phyloP scores from a whole-genome alignment of 768 basidiomycete genomes.

The Phanerochaete carnosa region DNA sequence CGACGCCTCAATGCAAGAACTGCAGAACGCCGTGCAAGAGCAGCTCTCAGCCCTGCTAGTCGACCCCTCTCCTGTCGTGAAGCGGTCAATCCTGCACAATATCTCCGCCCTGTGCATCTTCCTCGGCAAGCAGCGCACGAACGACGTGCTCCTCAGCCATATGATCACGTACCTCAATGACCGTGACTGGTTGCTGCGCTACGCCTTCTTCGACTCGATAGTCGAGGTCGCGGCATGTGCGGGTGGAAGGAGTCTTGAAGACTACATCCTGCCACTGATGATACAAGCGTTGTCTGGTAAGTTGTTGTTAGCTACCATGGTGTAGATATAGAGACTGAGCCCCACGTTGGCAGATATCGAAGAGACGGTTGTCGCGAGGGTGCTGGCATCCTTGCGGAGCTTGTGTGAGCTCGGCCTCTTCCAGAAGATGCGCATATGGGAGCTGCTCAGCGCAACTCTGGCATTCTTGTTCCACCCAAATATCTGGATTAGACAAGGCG shows the following conservation, averaged over 20 bases:
- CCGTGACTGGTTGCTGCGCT: slow-evolving; percentile 86
- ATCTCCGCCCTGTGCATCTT: slow-evolving; percentile 91
- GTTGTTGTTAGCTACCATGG: neutral
- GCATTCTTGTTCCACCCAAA: slow-evolving; percentile 96
- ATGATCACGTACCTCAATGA: slow-evolving; percentile 86
- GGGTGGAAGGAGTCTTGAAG: slow-evolving; percentile 86
- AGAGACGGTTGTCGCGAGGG: slow-evolving; percentile 89
- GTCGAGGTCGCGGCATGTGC: slow-evolving; percentile 95
- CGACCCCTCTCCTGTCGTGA: slow-evolving; percentile 86
- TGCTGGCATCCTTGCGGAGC: slow-evolving; percentile 82
- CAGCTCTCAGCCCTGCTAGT: slow-evolving; percentile 83
- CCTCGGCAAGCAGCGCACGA: slow-evolving; percentile 88
- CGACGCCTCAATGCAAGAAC: slow-evolving; percentile 80
- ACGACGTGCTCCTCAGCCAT: slow-evolving; percentile 90
- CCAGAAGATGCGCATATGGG: slow-evolving; percentile 96
- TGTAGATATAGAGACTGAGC: slow-evolving; percentile 8
- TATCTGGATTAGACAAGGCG: slow-evolving; percentile 91
- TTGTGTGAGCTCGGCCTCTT: slow-evolving; percentile 89
- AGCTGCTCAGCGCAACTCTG: slow-evolving; percentile 82
- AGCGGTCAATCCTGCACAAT: slow-evolving; percentile 83
- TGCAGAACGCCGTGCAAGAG: slow-evolving; percentile 83
- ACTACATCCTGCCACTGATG: slow-evolving; percentile 97
- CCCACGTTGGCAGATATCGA: slow-evolving; percentile 68
- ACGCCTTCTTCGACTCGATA: slow-evolving; percentile 93
- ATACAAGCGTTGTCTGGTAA: slow-evolving; percentile 90